Evolutionary conservation across 1,284 basidiomycete species (phyloP), one percentile per base, ranked within the genome.

Genomic region (Boletus sp.): DNA sequence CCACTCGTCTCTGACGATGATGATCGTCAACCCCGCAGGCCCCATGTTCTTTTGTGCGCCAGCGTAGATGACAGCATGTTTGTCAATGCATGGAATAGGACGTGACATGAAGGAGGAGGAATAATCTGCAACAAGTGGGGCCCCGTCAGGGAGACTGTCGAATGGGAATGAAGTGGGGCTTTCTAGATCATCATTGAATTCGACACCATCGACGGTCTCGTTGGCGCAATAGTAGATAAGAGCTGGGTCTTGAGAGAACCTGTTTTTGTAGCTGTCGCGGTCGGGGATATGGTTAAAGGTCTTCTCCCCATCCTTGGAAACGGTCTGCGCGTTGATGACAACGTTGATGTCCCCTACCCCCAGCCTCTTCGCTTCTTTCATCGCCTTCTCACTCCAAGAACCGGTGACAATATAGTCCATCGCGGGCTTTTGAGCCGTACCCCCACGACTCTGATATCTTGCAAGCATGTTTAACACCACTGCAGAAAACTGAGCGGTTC

Each of bases 41-140:
- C 95, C 96, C 43, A 99, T 77, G 68, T 99, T 99, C 77, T 99
- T 99, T 71, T 99, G 96, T n/a, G 91, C 96, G 34, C 96, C 96
- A 10, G 95, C 97, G 67, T 90, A 99, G 61, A 99, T 88, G 62
- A 99, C 76, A 4, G 91, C 93, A 67, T 96, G 91, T 64, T 89
- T 86, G 34, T 84, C 84, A 41, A 97, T 77, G 56, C 82, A 80
- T 5, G 88, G 87, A 62, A 99, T 96, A 30, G 88, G 88, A n/a
- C 94, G 81, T 36, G 91, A 94, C 80, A 99, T 89, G 77, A 99
- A 98, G 50, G 94, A 95, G 41, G 92, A 95, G 12, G 92, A 96
- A 71, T 96, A 91, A 73, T 99, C 96, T 41, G 82, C 94, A 5
- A 99, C 92, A 55, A 99, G 80, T 7, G 94, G 93, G 8, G 50